Conservation (phyloP, 2,329 filamentous ascomycete genomes). For the Aspergillus sp. region DNA sequence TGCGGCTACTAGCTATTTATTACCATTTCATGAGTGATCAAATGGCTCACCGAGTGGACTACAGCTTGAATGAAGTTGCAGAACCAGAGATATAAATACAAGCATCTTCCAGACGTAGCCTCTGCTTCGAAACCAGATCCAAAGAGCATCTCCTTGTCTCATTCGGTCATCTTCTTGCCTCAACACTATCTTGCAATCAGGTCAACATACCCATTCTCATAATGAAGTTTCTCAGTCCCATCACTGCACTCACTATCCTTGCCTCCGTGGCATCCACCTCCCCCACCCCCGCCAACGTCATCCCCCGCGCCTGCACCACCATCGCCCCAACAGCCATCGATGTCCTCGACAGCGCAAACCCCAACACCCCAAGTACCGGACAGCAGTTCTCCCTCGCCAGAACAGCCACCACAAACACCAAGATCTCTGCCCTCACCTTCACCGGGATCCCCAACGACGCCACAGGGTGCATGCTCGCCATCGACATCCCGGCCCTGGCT, state of each 20-base stretch:
- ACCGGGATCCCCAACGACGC: constrained; percentile 16
- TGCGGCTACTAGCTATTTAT: too few relatives aligned
- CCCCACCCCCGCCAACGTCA: constrained; percentile 14
- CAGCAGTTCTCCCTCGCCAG: constrained; percentile 17
- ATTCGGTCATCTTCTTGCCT: not conserved
- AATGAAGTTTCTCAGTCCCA: constrained; percentile 11
- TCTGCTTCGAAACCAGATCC: not conserved
- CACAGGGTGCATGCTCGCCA: constrained; percentile 22
- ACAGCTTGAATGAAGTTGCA: not conserved
- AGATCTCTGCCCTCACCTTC: constrained; percentile 20
- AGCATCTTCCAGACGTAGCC: not conserved
- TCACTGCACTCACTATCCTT: constrained; percentile 6
- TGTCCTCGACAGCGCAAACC: constrained; percentile 11
- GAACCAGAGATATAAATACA: not conserved
- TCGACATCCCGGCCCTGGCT: constrained; percentile 16
- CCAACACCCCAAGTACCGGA: constrained; percentile 13
- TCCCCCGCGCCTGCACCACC: constrained; percentile 19
- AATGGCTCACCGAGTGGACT: not conserved
- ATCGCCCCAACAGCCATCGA: constrained; percentile 18
- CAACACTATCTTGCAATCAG: not conserved
- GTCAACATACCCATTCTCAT: not conserved
- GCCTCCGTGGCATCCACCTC: constrained; percentile 4
- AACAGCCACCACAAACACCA: constrained; percentile 6
- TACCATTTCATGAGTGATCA: not conserved
- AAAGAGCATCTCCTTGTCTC: not conserved